phyloP scores from a whole-genome alignment of 768 basidiomycete genomes.

The Trametes gibbosa region DNA sequence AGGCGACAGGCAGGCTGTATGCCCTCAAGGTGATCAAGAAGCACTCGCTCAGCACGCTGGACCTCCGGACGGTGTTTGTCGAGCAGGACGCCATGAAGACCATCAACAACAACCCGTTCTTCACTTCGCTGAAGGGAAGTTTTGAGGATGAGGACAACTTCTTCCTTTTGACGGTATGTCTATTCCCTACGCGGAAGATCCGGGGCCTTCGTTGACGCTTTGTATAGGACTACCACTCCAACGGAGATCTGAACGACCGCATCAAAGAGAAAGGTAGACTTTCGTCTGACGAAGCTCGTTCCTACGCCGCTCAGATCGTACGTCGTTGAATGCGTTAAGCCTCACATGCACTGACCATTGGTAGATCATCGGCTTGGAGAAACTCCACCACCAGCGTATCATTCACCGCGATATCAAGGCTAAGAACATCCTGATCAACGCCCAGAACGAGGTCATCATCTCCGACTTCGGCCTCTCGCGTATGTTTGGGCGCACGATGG shows the following conservation, averaged over 20 bases:
- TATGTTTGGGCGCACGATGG: conserved; percentile 20
- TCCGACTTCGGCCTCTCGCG: conserved; percentile 23
- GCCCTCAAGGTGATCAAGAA: conserved; percentile 24
- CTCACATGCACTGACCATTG: not conserved
- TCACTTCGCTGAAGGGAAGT: conserved; percentile 14
- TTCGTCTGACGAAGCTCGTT: conserved; percentile 64
- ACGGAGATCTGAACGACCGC: not conserved
- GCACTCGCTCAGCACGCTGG: not conserved
- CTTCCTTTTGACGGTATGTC: conserved; percentile 22
- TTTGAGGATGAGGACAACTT: conserved; percentile 25
- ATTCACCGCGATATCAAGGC: conserved; percentile 31
- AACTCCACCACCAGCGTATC: conserved; percentile 19
- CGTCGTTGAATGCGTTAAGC: conserved; percentile 20
- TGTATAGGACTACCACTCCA: not conserved
- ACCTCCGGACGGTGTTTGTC: not conserved
- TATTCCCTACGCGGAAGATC: too few relatives aligned
- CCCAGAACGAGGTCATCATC: conserved; percentile 18
- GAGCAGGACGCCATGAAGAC: conserved; percentile 17
- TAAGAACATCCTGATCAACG: conserved; percentile 23
- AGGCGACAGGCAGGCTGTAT: conserved; percentile 7
- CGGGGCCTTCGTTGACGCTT: too few relatives aligned
- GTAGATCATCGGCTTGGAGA: conserved; percentile 18
- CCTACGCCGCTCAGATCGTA: conserved; percentile 60
- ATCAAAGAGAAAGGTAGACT: not conserved
- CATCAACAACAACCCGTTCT: not conserved